Evolutionary conservation across 2,329 filamentous ascomycete species (phyloP).

Genomic region (Calonectria montana): DNA sequence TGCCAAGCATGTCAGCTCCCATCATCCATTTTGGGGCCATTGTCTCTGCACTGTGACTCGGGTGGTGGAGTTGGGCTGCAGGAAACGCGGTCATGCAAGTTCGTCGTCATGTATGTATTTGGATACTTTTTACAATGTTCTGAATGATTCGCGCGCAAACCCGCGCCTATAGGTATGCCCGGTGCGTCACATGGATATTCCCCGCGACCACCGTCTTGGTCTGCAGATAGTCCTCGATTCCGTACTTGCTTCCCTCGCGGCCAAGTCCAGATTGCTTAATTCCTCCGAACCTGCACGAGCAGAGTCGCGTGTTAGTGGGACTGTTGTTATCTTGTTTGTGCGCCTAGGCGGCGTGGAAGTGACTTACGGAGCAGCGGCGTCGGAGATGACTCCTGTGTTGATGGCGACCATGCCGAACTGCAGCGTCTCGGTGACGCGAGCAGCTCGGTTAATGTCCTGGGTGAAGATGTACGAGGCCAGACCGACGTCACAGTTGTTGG

Average conservation of each 20-base stretch:
- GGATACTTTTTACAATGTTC: background rate
- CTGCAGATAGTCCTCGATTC: slow-evolving; percentile 68
- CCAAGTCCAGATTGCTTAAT: slow-evolving; percentile 72
- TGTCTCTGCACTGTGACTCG: background rate
- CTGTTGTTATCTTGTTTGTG: background rate
- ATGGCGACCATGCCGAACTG: slow-evolving; percentile 76
- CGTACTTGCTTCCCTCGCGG: slow-evolving; percentile 70
- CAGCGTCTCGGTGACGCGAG: slow-evolving; percentile 60
- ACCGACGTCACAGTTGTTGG: slow-evolving; percentile 77
- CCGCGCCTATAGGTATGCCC: slow-evolving; percentile 20
- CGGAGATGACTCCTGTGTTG: slow-evolving; percentile 62
- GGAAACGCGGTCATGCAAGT: background rate
- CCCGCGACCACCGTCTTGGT: slow-evolving; percentile 66
- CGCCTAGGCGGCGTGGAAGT: background rate
- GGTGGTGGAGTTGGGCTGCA: background rate
- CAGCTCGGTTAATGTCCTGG: slow-evolving; percentile 53
- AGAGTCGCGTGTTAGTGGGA: background rate
- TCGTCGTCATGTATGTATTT: background rate
- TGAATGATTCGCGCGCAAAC: background rate
- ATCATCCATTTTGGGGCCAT: background rate
- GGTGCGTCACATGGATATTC: slow-evolving; percentile 32
- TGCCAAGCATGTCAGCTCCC: background rate
- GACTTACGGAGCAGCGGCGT: slow-evolving; percentile 40
- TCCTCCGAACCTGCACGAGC: slow-evolving; percentile 62
- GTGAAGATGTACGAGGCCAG: slow-evolving; percentile 82